phyloP scores from a whole-genome alignment of 371 early-diverging fungal genomes.

The Mortierella sp. region DNA sequence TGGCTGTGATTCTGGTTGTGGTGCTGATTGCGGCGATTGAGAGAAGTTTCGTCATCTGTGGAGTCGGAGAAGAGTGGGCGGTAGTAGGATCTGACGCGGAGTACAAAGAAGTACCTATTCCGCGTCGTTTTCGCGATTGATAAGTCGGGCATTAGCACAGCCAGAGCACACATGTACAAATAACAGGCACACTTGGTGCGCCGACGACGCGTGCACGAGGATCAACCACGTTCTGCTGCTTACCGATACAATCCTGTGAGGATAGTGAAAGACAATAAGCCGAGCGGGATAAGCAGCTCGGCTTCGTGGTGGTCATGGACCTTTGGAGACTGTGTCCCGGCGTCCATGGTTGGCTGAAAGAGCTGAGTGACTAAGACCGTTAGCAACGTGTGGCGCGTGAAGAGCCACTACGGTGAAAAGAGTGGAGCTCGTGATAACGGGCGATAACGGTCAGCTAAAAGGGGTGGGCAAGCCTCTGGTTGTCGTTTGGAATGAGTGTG shows the following conservation, averaged over 20 bases:
- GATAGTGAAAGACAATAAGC: constrained; percentile 36
- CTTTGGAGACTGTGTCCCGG: background rate
- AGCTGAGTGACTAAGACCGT: no score
- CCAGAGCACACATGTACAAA: background rate
- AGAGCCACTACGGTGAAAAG: no score
- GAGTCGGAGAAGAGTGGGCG: constrained; percentile 34
- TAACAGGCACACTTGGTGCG: no score
- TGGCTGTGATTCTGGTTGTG: background rate
- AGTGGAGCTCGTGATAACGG: background rate
- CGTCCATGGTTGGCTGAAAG: constrained; percentile 3
- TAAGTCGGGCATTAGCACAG: background rate
- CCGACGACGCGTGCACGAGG: background rate
- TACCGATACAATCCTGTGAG: constrained; percentile 45
- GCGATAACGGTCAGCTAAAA: background rate
- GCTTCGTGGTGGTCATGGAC: constrained; percentile 16
- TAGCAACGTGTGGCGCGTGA: no score
- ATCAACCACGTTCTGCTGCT: background rate
- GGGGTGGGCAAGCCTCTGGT: background rate
- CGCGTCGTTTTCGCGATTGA: background rate
- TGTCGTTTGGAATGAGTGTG: background rate
- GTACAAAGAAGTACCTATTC: constrained; percentile 43
- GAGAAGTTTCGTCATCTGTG: background rate
- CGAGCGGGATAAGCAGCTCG: constrained; percentile 46
- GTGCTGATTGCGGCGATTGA: background rate
- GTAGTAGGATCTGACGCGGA: constrained; percentile 38